Evolutionary conservation across 352 stramenopile species (phyloP).

Genomic region (Phytopythium aichiense): DNA sequence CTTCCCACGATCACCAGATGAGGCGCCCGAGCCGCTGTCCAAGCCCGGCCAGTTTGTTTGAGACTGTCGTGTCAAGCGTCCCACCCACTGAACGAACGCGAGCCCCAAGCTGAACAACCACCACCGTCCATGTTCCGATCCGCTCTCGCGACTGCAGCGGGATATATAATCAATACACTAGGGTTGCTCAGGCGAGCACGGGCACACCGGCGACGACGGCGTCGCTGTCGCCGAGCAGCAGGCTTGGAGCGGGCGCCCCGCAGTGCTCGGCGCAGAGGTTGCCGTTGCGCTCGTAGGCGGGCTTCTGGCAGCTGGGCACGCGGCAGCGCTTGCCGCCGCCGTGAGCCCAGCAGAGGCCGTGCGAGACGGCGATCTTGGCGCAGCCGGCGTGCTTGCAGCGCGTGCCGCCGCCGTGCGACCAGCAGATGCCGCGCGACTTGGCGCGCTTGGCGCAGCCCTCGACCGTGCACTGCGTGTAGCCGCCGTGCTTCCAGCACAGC

Average conservation of each 20-base stretch:
- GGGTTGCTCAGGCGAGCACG: not conserved
- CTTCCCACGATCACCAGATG: no score
- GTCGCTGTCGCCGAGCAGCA: not conserved
- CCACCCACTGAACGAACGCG: no score
- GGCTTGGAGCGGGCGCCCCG: not conserved
- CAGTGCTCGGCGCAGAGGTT: conserved; percentile 46
- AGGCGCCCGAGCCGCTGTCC: no score
- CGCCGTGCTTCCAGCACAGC: conserved; percentile 52
- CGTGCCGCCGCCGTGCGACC: conserved; percentile 20
- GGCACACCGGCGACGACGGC: not conserved
- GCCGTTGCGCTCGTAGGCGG: conserved; percentile 56
- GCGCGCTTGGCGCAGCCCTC: conserved; percentile 42
- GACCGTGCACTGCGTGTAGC: conserved; percentile 48
- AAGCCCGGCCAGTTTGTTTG: no score
- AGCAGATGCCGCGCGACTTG: conserved; percentile 25
- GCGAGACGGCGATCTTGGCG: conserved; percentile 44
- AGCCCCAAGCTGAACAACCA: no score
- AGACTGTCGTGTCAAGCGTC: no score
- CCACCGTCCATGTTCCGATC: no score
- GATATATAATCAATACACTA: no score
- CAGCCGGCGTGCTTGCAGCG: conserved; percentile 49
- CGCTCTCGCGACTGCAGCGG: no score
- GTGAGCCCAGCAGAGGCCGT: conserved; percentile 38
- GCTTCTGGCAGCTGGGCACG: conserved; percentile 35
- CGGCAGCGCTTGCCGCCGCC: conserved; percentile 39